A percentile compares a stretch with the other conserved stretches of the same genome.
phyloP scores from a whole-genome alignment of 2,329 filamentous ascomycete species.

The Cladosporium sp. region DNA sequence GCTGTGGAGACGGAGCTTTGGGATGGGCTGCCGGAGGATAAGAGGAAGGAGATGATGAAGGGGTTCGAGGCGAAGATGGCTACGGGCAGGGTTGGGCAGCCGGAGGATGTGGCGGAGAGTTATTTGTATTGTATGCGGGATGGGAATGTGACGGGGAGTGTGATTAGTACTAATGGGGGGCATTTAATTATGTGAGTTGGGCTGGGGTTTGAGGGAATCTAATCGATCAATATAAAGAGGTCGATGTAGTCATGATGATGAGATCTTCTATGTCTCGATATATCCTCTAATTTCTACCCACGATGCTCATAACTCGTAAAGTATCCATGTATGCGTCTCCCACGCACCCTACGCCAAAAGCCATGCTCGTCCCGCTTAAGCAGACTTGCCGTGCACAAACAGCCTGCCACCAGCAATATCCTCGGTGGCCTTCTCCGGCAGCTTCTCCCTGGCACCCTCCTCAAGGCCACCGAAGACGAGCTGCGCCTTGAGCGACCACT shows the following conservation, averaged over 20 bases:
- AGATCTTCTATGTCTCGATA: not conserved
- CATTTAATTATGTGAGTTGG: slow-evolving; percentile 25
- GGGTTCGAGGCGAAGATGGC: slow-evolving; percentile 32
- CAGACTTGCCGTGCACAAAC: slow-evolving; percentile 29
- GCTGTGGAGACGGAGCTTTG: slow-evolving; percentile 49
- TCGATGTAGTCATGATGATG: not conserved
- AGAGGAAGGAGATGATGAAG: slow-evolving; percentile 31
- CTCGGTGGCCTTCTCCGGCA: slow-evolving; percentile 32
- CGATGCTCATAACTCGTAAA: slow-evolving; percentile 1
- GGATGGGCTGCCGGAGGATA: slow-evolving; percentile 33
- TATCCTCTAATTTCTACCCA: not conserved
- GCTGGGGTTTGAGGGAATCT: not conserved
- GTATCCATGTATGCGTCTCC: not conserved
- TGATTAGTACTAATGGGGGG: slow-evolving; percentile 42
- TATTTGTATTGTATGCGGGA: slow-evolving; percentile 53
- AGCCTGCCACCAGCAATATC: slow-evolving; percentile 32
- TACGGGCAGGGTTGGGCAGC: slow-evolving; percentile 39
- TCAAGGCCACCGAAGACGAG: slow-evolving; percentile 65
- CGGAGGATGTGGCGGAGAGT: slow-evolving; percentile 48
- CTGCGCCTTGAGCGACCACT: slow-evolving; percentile 79
- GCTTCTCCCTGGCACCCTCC: slow-evolving; percentile 46
- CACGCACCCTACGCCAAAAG: too few relatives aligned
- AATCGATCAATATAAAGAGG: too few relatives aligned
- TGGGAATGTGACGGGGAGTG: slow-evolving; percentile 46
- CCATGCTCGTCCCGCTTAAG: too few relatives aligned